Base-by-base conservation (phyloP, 2,329 filamentous ascomycete genomes). In the Phaeophleospora eucalypticola region DNA sequence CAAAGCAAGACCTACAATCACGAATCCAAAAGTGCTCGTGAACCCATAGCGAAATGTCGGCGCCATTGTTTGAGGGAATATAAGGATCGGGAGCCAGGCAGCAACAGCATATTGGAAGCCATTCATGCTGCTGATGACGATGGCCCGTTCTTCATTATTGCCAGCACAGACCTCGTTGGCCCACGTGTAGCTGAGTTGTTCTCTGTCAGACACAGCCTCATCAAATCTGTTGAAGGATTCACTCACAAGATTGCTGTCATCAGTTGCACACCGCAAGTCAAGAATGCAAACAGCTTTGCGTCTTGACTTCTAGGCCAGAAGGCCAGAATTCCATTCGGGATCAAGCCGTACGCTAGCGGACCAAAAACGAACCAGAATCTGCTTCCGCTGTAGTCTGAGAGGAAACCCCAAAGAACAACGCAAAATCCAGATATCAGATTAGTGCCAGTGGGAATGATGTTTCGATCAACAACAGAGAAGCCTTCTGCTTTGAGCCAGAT, bases 51-150 rank as follows among this genome's bases (percentile, higher is more conserved):
- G 45, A 16, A 48, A 48, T 7, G 19, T 12, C 1, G 45, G 45
- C 2, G 45, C 45, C 45, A 48, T 48, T 1, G 45, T 48, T 18
- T 48, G 45, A n/a, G 45, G 45, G 18, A 48, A 48, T 17, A 43
- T 48, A 14, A 48, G 39, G 10, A 48, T 43, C 2, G 83, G 83
- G 32, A 86, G 61, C 82, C 82, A 86, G 0, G 81, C 79, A 59
- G 85, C 81, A 19, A 86, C 63, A 1, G 84, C 80, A 50, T 85
- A 84, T 0, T 81, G 81, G 68, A 86, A 76, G 60, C 83, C 77
- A 47, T 86, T 86, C 79, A 85, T 85, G 9, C 71, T 68, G 0
- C 72, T 82, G 1, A 82, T 75, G 1, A 85, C 80, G 2, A 86
- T 66, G 0, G 83, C 82, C 8, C 82, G 70, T 64, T 86, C 82